Evolutionary conservation across 2,329 filamentous ascomycete genomes (phyloP), one percentile per base, ranked within the genome.

Genomic region (Penicillium hesseltinei): DNA sequence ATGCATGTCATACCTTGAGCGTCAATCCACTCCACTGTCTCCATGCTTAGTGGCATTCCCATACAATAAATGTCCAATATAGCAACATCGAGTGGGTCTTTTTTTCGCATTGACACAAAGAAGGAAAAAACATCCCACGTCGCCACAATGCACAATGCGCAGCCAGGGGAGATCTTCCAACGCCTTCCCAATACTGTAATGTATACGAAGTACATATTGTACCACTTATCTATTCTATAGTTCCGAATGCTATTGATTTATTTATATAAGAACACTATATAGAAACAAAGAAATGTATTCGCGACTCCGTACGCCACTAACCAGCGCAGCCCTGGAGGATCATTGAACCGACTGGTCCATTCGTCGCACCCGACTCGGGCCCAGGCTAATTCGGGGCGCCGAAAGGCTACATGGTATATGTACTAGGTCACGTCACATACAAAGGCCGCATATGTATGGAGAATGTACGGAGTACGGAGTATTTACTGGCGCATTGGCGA

Each of bases 1-100:
- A 65, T 66, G 64, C 63, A 66, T 63, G 63, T 62, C 63, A 66
- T 66, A 64, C 58, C 56, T 59, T 5, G 23, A 23, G 21, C 27
- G 13, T 49, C 31, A 56, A 62, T 50, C 49, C 43, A 61, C 46
- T 51, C 43, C 43, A 53, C 56, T 11, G 21, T 36, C 57, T n/a
- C 29, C 47, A 47, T 42, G 40, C 36, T 25, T 7, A n/a, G 29
- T 42, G 38, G 25, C 25, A 31, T 40, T 23, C 3, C 35, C 33
- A 53, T 29, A 29, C 43, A 9, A 33, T 23, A 19, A 13, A 8
- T 15, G 23, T 25, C 17, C 36, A 48, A 40, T 42, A 21, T 35
- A 33, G 38, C 23, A 48, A 19, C 21, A 17, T 42, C 19, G n/a
- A 21, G 42, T 53, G 45, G 46, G 47, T 55, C 53, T 36, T 33